These are phyloP conservation scores for Fusarium sp. DNA, from an alignment of 2,329 filamentous ascomycete genomes.

Conservation along the genomic window DNA sequence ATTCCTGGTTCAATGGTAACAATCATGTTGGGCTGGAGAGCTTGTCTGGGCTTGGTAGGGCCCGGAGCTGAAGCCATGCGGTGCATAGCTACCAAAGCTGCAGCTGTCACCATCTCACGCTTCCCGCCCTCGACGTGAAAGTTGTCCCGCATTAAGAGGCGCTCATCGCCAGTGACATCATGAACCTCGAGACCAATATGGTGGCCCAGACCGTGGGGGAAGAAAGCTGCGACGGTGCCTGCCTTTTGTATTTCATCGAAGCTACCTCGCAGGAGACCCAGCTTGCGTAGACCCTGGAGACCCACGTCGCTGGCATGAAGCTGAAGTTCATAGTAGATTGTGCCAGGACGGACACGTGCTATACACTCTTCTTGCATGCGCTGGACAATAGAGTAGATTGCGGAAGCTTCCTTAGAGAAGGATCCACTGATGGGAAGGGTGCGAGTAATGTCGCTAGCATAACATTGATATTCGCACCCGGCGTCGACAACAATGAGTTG, in stretches of 20 bases:
- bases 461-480: conserved; percentile 84
- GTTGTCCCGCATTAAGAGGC: conserved; percentile 48
- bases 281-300: conserved; percentile 73
- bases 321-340: conserved; percentile 78
- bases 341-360: conserved; percentile 73
- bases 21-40: conserved; percentile 71
- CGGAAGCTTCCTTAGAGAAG: conserved; percentile 75
- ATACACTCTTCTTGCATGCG: conserved; percentile 85
- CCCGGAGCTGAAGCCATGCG: conserved; percentile 40
- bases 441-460: conserved; percentile 90
- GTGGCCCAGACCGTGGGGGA: conserved; percentile 73
- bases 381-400: conserved; percentile 81
- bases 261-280: conserved; percentile 78
- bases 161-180: conserved; percentile 61
- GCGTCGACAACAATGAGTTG: conserved; percentile 88
- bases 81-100: conserved; percentile 48
- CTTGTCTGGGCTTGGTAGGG: conserved; percentile 51
- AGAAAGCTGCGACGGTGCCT: conserved; percentile 70
- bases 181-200: conserved; percentile 75
- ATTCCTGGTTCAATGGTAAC: conserved; percentile 84
- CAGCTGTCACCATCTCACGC: conserved; percentile 54
- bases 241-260: conserved; percentile 63
- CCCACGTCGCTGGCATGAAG: conserved; percentile 78
- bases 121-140: conserved; percentile 52
- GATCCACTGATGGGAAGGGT: conserved; percentile 80